phyloP scores from a whole-genome alignment of 2,329 filamentous ascomycete genomes.

The Metarhizium guizhouense region DNA sequence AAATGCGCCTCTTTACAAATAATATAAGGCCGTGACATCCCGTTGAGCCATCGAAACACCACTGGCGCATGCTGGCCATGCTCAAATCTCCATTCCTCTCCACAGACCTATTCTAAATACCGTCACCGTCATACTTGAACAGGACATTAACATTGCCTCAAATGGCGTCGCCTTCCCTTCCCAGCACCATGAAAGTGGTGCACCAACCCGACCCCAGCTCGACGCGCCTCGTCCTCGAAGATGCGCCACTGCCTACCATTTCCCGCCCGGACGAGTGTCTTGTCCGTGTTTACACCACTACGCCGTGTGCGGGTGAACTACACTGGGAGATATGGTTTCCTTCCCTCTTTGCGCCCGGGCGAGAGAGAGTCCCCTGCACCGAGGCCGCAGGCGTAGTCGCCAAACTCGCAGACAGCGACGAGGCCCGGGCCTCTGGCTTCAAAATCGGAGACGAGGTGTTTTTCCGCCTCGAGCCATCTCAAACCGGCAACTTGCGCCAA shows the following conservation, averaged over 20 bases:
- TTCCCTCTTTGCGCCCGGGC: conserved; percentile 8
- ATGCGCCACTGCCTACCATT: conserved; percentile 12
- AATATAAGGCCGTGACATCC: too few relatives aligned
- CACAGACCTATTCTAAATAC: too few relatives aligned
- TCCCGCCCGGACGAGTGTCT: conserved; percentile 15
- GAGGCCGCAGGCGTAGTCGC: conserved; percentile 28
- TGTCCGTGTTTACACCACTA: conserved; percentile 19
- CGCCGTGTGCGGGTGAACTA: conserved; percentile 20
- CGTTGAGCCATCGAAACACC: too few relatives aligned
- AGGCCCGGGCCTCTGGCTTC: conserved; percentile 15
- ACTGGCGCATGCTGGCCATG: too few relatives aligned
- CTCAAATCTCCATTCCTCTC: too few relatives aligned
- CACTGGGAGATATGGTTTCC: conserved; percentile 15
- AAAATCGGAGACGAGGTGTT: conserved; percentile 22
- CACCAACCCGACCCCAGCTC: conserved; percentile 12
- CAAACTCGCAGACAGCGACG: conserved; percentile 9
- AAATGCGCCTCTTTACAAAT: too few relatives aligned
- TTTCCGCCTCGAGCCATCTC: conserved; percentile 15
- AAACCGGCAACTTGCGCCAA: conserved; percentile 19
- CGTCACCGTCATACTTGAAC: too few relatives aligned
- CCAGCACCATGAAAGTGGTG: conserved; percentile 12
- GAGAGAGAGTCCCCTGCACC: conserved; percentile 20
- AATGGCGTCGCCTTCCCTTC: conserved; percentile 1
- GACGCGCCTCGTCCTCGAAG: conserved; percentile 8
- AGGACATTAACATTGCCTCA: fast-evolving